A percentile compares a stretch with the other conserved stretches of the same genome.
Evolutionary conservation across 176 grass and related monocot genomes (phyloP).

Genomic region (Avena insularis): DNA sequence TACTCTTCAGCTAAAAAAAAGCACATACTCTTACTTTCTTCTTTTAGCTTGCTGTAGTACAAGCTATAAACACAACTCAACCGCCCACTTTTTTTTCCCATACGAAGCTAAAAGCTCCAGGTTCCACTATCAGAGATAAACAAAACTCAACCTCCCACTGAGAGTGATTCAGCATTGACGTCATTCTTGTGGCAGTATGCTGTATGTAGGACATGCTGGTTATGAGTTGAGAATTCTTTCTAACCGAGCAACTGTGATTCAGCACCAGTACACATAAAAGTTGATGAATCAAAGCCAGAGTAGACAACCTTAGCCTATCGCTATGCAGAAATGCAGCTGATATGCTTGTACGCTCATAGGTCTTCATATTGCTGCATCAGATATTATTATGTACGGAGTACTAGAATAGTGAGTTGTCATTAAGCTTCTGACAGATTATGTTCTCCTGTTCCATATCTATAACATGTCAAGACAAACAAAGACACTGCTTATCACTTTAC

Average conservation of each 20-base stretch:
- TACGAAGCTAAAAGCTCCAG: no score
- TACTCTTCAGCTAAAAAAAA: no score
- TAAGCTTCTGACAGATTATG: constrained; percentile 64
- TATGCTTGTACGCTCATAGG: not conserved
- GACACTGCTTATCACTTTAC: constrained; percentile 15
- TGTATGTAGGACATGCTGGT: not conserved
- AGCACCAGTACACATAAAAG: not conserved
- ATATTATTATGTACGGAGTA: not conserved
- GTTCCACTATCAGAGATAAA: no score
- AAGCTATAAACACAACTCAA: not conserved
- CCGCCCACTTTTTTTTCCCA: not conserved
- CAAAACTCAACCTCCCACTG: not conserved
- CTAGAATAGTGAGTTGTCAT: constrained; percentile 28
- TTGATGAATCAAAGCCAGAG: not conserved
- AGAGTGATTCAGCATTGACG: not conserved
- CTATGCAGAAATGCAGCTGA: not conserved
- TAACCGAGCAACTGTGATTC: not conserved
- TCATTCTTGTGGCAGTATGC: constrained; percentile 1
- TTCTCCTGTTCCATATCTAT: constrained; percentile 76
- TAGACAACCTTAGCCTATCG: constrained; percentile 24
- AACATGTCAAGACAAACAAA: constrained; percentile 63
- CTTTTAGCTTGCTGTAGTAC: not conserved
- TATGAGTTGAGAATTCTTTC: not conserved
- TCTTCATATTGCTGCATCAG: constrained; percentile 20
- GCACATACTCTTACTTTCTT: not conserved